These are phyloP conservation scores for Lecanicillium sp. DNA, from an alignment of 2,329 filamentous ascomycete genomes.

Conservation along the genomic window DNA sequence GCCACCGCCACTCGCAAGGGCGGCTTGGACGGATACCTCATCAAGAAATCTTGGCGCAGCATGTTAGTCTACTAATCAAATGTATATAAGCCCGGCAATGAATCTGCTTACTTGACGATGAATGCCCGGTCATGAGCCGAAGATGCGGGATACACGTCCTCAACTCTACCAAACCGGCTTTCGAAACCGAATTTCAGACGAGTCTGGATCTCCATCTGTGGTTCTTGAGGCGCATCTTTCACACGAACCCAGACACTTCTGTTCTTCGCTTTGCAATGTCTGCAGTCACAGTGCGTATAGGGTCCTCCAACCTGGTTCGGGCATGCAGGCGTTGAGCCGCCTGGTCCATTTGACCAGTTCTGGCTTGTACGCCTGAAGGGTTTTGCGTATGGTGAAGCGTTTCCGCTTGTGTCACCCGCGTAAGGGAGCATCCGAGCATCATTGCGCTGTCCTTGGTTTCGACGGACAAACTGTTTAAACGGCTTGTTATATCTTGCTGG, in stretches of 20 bases:
- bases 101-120: constrained; percentile 19
- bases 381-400: no score
- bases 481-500: no score
- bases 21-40: constrained; percentile 8
- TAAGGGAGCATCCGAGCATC: no score
- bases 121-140: constrained; percentile 9
- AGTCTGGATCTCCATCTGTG: constrained; percentile 15
- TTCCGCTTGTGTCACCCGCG: no score
- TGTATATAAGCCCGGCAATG: no score
- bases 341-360: no score
- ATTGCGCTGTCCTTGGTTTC: no score
- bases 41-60: constrained; percentile 16
- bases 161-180: constrained; percentile 20
- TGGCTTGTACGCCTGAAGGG: no score
- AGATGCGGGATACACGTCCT: constrained; percentile 16
- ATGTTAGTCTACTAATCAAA: not conserved
- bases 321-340: not conserved
- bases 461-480: no score
- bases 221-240: constrained; percentile 12
- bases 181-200: constrained; percentile 22
- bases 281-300: constrained; percentile 22
- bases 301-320: constrained; percentile 1
- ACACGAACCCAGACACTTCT: constrained; percentile 21
- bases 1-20: constrained; percentile 15
- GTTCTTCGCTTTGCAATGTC: constrained; percentile 20